These are phyloP conservation scores for Dictyostelium purpureum DNA, from an alignment of 78 protist genomes.

Conservation along the genomic window DNA sequence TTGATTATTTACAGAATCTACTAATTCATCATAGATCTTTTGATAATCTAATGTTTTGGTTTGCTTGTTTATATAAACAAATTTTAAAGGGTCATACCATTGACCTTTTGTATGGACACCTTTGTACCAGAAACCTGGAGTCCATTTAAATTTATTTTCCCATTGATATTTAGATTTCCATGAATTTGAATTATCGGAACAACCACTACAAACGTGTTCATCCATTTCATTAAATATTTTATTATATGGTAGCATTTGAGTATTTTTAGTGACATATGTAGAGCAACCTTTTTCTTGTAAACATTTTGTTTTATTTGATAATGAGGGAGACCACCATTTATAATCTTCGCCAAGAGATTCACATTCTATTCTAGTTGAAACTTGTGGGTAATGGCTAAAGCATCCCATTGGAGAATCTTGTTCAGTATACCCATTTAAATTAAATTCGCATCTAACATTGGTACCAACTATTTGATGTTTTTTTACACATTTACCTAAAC, in stretches of 20 bases:
- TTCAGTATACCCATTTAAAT: background rate
- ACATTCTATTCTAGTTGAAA: background rate
- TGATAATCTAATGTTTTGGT: background rate
- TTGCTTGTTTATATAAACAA: background rate
- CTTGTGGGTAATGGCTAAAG: background rate
- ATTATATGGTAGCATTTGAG: background rate
- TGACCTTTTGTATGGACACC: background rate
- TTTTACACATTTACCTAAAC: background rate
- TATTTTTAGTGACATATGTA: background rate
- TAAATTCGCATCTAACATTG: background rate
- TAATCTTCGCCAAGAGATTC: background rate
- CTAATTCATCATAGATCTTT: background rate
- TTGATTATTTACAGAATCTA: background rate
- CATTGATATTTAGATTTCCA: constrained; percentile 19
- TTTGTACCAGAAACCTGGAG: background rate
- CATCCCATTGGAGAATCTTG: constrained; percentile 13
- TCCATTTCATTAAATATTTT: background rate
- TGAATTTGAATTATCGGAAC: background rate
- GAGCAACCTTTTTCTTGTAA: background rate
- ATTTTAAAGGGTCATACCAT: background rate
- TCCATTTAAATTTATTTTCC: constrained; percentile 14
- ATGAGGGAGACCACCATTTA: constrained; percentile 18
- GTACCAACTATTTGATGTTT: background rate
- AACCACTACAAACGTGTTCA: background rate
- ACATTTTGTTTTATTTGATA: background rate